phyloP scores from a whole-genome alignment of 2,329 filamentous ascomycete species.

The Clonostachys byssicola region DNA sequence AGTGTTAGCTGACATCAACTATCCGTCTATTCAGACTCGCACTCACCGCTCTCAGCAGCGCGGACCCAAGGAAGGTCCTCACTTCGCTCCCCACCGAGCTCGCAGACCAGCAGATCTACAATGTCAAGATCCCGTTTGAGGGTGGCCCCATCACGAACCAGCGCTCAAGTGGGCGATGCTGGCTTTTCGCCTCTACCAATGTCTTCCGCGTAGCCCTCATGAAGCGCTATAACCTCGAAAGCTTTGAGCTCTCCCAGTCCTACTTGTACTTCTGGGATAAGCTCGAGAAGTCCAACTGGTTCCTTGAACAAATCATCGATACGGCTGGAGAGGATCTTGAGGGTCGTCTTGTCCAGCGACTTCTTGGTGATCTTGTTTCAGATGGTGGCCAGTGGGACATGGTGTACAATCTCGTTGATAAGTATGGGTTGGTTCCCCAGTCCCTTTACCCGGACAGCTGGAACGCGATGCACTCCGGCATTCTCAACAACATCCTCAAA shows the following conservation, averaged over 20 bases:
- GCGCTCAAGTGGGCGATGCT: slow-evolving; percentile 76
- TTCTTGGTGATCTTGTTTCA: slow-evolving; percentile 64
- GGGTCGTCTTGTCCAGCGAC: slow-evolving; percentile 64
- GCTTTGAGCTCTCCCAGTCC: slow-evolving; percentile 81
- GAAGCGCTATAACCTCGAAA: slow-evolving; percentile 72
- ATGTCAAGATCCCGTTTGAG: slow-evolving; percentile 76
- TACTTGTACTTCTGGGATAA: slow-evolving; percentile 96
- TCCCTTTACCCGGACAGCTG: slow-evolving; percentile 76
- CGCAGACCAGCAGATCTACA: slow-evolving; percentile 76
- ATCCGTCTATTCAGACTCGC: slow-evolving; percentile 53
- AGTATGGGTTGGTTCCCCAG: slow-evolving; percentile 87
- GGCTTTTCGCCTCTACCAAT: slow-evolving; percentile 90
- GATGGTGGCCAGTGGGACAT: slow-evolving; percentile 94
- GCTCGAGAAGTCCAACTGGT: slow-evolving; percentile 87
- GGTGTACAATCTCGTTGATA: slow-evolving; percentile 79
- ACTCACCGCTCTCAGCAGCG: slow-evolving; percentile 65
- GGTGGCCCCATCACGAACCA: slow-evolving; percentile 84
- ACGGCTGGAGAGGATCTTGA: slow-evolving; percentile 69
- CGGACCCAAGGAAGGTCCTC: slow-evolving; percentile 63
- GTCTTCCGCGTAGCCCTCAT: slow-evolving; percentile 86
- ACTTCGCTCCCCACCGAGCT: slow-evolving; percentile 59
- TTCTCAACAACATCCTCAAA: slow-evolving; percentile 71
- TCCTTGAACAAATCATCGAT: slow-evolving; percentile 78
- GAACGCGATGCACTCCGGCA: slow-evolving; percentile 67
- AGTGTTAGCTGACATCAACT: neutral